phyloP scores from a whole-genome alignment of 306 rosid genomes.

The Begonia masoniana region DNA sequence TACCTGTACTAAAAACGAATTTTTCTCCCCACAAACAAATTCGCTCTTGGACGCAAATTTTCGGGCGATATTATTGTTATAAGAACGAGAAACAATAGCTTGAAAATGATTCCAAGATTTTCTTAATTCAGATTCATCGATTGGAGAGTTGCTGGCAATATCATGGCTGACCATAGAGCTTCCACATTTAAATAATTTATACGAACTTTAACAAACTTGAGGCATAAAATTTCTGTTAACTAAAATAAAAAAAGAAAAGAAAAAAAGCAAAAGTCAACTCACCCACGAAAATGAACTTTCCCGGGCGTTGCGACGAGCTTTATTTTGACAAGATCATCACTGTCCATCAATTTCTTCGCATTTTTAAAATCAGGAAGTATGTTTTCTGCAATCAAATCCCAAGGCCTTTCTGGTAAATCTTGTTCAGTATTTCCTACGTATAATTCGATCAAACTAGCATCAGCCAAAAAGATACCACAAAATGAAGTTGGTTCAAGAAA shows the following conservation, averaged over 20 bases:
- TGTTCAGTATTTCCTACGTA: slow-evolving; percentile 2
- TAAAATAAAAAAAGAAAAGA: too few species aligned
- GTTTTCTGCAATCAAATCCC: slow-evolving; percentile 18
- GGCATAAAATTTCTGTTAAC: too few species aligned
- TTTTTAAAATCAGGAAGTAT: slow-evolving; percentile 16
- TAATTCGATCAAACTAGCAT: too few species aligned
- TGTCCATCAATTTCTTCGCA: slow-evolving; percentile 13
- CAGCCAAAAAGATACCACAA: not conserved
- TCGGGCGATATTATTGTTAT: slow-evolving; percentile 17
- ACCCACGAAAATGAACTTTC: slow-evolving; percentile 32
- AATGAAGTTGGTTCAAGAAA: not conserved
- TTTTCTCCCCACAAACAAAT: slow-evolving; percentile 26
- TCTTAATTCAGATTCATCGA: slow-evolving; percentile 8
- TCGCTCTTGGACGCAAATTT: slow-evolving; percentile 16
- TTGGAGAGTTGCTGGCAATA: slow-evolving; percentile 1
- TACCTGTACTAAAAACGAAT: slow-evolving; percentile 23
- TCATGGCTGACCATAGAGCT: slow-evolving; percentile 17
- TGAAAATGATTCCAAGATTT: slow-evolving; percentile 16
- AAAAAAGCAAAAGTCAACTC: not conserved
- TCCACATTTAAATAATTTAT: not conserved
- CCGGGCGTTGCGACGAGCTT: slow-evolving; percentile 33
- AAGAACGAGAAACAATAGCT: slow-evolving; percentile 20
- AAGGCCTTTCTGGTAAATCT: slow-evolving; percentile 9
- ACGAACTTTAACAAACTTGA: not conserved
- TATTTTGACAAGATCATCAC: slow-evolving; percentile 2